Base-by-base conservation (phyloP, 2,329 filamentous ascomycete genomes). In the Penicillium oxalicum region DNA sequence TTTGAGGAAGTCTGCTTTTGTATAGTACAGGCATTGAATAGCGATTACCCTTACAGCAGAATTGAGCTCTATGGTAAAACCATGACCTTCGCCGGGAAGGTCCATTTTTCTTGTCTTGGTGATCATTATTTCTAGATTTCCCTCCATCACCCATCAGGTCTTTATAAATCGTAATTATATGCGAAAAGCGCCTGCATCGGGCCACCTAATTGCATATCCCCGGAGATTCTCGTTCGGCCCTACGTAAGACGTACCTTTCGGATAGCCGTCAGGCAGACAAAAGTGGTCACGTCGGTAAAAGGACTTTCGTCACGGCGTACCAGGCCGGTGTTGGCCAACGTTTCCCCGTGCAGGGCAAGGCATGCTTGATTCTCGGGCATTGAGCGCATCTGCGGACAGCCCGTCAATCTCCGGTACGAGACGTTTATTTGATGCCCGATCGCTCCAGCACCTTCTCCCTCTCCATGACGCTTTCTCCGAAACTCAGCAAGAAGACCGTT, bases 401-500 rank as follows among this genome's bases (percentile, higher is more conserved):
- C 27, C 11, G 26, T 27, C 26, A 45, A 2, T 1, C 11, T 33
- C 35, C 12, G 25, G 27, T 27, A 13, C 43, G 18, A 39, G 12
- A 32, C 3, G 5, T 18, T 55, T 60, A 74, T 68, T 74, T 75
- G 24, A 74, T 61, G 8, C 75, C 75, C 4, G 72, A 73, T 71
- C 85, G 82, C 50, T 82, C 85, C 60, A 95, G 68, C 61, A 89
- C 87, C 52, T 84, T 84, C 77, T 98, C 93, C 66, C 93, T 77
- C 75, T 97, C 91, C 68, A 97, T 75, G 37, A 97, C 91, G 68
- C 89, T 87, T n/a, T 83, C 78, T 56, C 88, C 84, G 67, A 98
- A 98, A 71, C 91, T 90, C 64, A 98, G 84, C 67, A 98, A 70
- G 66, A 96, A 98, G 29, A 98, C 91, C 38, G 93, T 98, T 75